Evolutionary conservation across 2,329 filamentous ascomycete genomes (phyloP).

Genomic region (Gremmenia infestans): DNA sequence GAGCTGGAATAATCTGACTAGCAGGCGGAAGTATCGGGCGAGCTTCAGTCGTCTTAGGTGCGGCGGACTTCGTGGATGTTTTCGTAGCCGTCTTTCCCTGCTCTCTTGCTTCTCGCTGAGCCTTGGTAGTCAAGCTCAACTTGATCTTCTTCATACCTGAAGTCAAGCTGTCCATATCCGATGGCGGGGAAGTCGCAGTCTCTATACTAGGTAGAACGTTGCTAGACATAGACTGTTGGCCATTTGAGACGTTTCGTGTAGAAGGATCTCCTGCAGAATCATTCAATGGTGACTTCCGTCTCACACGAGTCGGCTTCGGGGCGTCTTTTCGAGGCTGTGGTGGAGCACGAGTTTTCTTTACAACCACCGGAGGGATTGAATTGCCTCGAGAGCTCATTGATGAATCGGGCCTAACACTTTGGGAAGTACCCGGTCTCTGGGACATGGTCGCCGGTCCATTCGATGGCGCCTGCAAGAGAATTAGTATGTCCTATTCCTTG

Average conservation of each 20-base stretch:
- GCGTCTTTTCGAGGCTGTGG: slow-evolving; percentile 38
- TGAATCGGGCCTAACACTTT: slow-evolving; percentile 39
- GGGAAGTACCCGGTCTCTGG: slow-evolving; percentile 37
- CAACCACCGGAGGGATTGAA: slow-evolving; percentile 36
- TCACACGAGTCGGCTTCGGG: slow-evolving; percentile 29
- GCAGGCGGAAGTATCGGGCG: neutral
- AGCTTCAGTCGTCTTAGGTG: slow-evolving; percentile 9
- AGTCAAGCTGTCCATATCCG: slow-evolving; percentile 50
- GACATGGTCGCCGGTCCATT: slow-evolving; percentile 16
- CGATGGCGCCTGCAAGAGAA: slow-evolving; percentile 22
- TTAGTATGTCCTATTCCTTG: neutral
- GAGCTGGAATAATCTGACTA: neutral
- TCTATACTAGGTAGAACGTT: slow-evolving; percentile 7
- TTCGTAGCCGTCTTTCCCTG: slow-evolving; percentile 17
- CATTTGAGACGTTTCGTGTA: neutral
- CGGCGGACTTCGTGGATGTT: slow-evolving; percentile 9
- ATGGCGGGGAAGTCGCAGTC: slow-evolving; percentile 2
- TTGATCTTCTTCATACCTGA: slow-evolving; percentile 58
- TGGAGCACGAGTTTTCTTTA: slow-evolving; percentile 56
- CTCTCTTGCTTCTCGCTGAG: slow-evolving; percentile 51
- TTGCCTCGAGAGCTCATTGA: slow-evolving; percentile 38
- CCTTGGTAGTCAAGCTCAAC: slow-evolving; percentile 52
- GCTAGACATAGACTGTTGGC: neutral
- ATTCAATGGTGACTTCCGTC: slow-evolving; percentile 26
- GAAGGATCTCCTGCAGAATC: neutral